Percentiles rank a stretch among this genome's conserved stretches.
Conservation (phyloP, 1,139 yeast genomes). For the Pichia sp. region DNA sequence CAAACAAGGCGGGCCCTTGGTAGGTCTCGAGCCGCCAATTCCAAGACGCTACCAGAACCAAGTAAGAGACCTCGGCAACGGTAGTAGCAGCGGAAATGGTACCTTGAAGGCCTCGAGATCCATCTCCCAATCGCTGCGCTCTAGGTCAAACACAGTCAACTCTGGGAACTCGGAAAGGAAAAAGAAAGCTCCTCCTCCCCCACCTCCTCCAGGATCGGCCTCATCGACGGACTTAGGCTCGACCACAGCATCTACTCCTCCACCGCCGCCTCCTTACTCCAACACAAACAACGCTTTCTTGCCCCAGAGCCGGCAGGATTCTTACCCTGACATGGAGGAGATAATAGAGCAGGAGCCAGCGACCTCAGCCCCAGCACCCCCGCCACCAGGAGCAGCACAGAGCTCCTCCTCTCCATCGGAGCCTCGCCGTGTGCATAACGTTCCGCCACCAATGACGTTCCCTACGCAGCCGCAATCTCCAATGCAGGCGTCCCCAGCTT, state of each 20-base stretch:
- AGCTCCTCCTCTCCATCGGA: background rate
- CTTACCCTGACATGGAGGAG: constrained; percentile 6
- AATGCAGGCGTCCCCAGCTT: background rate
- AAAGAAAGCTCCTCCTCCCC: constrained; percentile 32
- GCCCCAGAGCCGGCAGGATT: constrained; percentile 13
- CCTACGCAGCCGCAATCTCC: constrained; percentile 10
- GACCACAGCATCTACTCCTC: constrained; percentile 12
- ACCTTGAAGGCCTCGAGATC: constrained; percentile 7
- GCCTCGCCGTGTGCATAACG: constrained; percentile 20
- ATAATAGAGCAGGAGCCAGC: background rate
- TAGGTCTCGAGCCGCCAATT: constrained; percentile 80
- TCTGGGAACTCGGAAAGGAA: constrained; percentile 23
- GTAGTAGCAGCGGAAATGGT: background rate
- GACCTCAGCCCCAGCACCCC: no score
- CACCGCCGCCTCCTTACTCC: constrained; percentile 1
- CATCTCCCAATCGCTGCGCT: background rate
- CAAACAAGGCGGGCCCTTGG: constrained; percentile 78
- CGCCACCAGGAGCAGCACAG: no score
- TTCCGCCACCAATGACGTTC: constrained; percentile 35
- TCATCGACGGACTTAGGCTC: background rate
- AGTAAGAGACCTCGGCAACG: constrained; percentile 10
- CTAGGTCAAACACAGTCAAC: constrained; percentile 16
- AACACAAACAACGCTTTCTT: constrained; percentile 2
- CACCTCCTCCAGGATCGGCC: constrained; percentile 24
- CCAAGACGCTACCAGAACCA: constrained; percentile 52